Evolutionary conservation across 192 early-diverging fungal genomes (phyloP), one percentile per base, ranked within the genome.

Genomic region (Polychytrium aggregatum): DNA sequence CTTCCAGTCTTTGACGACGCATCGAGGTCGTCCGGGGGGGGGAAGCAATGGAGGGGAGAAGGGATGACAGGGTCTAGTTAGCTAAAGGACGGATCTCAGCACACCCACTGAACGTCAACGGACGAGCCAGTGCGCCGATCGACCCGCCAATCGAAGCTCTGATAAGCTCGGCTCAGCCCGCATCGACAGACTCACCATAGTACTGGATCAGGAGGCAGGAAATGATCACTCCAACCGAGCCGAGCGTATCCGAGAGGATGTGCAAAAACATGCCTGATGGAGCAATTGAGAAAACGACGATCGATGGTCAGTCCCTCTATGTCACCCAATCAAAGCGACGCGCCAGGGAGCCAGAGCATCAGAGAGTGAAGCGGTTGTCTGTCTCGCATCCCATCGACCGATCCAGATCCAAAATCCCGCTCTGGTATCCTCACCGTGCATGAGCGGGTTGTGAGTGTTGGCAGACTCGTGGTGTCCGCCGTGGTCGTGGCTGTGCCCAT

Each of bases 221-320:
- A n/a, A 92, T 78, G 42, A 97, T 92, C 0, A 97, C 93, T 46
- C 93, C 93, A 0, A 91, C 87, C 31, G 88, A 92, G 25, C 93
- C 93, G 17, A 97, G 68, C 1, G 93, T 90, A 62, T 97, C 93
- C 5, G 90, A 86, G 53, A 97, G 64, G 28, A 97, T 83, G 49
- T 97, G 93, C 30, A 97, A 63, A 53, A 94, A 97, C 37, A 97
- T 87, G 31, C 82, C 78, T 71, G n/a, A n/a, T n/a, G 35, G 16
- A 38, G 27, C 52, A 17, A 22, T 48, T 20, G 33, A 48, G 17
- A 18, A n/a, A n/a, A n/a, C n/a, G n/a, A n/a, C n/a, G n/a, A n/a
- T n/a, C n/a, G n/a, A n/a, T n/a, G n/a, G n/a, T n/a, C n/a, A n/a
- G n/a, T n/a, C n/a, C n/a, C n/a, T n/a, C n/a, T n/a, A n/a, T n/a